Evolutionary conservation across 129 eudicot genomes (phyloP).

Genomic region (Arctium lappa): DNA sequence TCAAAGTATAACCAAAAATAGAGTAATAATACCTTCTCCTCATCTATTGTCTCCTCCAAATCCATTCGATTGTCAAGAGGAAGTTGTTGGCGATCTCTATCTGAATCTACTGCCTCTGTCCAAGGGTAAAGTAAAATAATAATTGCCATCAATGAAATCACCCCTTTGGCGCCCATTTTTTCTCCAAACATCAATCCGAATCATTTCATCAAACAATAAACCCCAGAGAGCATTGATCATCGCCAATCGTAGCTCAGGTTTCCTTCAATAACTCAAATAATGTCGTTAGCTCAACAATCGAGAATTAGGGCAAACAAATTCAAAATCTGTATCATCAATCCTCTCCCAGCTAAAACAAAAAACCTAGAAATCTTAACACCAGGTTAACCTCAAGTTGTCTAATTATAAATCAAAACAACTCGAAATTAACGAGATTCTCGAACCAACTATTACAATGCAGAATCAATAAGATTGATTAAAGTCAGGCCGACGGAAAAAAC

Average conservation of each 20-base stretch:
- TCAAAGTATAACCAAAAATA: conserved; percentile 4
- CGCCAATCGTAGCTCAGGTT: conserved; percentile 20
- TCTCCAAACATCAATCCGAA: conserved; percentile 36
- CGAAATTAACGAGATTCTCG: background rate
- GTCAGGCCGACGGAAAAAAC: background rate
- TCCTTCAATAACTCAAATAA: conserved; percentile 1
- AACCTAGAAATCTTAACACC: background rate
- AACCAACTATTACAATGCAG: background rate
- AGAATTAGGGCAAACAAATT: background rate
- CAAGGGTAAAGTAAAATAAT: conserved; percentile 39
- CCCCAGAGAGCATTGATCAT: conserved; percentile 25
- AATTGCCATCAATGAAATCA: conserved; percentile 28
- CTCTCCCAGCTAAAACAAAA: background rate
- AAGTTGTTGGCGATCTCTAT: conserved; percentile 28
- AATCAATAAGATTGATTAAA: background rate
- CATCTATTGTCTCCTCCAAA: conserved; percentile 37
- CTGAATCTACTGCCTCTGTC: conserved; percentile 35
- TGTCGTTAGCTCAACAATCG: conserved; percentile 2
- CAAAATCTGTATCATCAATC: background rate
- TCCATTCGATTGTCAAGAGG: conserved; percentile 33
- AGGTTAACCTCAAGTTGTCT: conserved; percentile 4
- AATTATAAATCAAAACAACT: conserved; percentile 2
- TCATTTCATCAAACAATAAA: conserved; percentile 24
- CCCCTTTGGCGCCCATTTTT: conserved; percentile 47
- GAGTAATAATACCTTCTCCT: conserved; percentile 62